Percentiles rank a stretch among this genome's conserved stretches.
These are phyloP conservation scores for Hirsutella thompsonii DNA, from an alignment of 2,329 filamentous ascomycete genomes.

Conservation along the genomic window DNA sequence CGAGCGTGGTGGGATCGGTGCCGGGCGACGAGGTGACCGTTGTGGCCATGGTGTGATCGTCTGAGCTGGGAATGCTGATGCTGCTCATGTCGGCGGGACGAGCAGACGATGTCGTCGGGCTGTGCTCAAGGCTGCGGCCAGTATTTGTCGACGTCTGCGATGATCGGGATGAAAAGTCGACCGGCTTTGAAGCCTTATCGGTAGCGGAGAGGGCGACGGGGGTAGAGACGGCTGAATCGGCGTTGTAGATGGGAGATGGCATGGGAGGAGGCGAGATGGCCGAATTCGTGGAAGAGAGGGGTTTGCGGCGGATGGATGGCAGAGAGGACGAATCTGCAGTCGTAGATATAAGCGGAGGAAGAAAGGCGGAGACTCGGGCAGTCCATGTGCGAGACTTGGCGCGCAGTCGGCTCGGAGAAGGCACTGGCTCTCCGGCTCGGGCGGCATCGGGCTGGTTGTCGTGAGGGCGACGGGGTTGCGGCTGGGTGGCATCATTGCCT, in stretches of 20 bases:
- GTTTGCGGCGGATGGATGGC: constrained; percentile 11
- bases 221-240: background rate
- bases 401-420: constrained; percentile 9
- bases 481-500: background rate
- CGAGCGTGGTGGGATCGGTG: constrained; percentile 10
- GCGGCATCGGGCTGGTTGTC: background rate
- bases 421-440: constrained; percentile 7
- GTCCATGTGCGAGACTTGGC: constrained; percentile 23
- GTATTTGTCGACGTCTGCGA: background rate
- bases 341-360: constrained; percentile 24
- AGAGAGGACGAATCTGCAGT: constrained; percentile 14
- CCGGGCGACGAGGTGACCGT: constrained; percentile 17
- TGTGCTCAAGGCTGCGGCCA: background rate
- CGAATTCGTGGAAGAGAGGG: constrained; percentile 6
- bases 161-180: background rate
- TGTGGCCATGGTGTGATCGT: constrained; percentile 14
- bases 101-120: background rate
- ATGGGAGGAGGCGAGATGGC: constrained; percentile 10
- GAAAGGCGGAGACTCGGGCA: constrained; percentile 20
- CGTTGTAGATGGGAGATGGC: constrained; percentile 7
- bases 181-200: background rate
- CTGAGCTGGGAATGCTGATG: constrained; percentile 7
- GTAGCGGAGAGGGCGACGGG: background rate
- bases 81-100: constrained; percentile 8
- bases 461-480: background rate